These are phyloP conservation scores for Hypoxylon lenormandii DNA, from an alignment of 495 filamentous ascomycete genomes.

Conservation along the genomic window DNA sequence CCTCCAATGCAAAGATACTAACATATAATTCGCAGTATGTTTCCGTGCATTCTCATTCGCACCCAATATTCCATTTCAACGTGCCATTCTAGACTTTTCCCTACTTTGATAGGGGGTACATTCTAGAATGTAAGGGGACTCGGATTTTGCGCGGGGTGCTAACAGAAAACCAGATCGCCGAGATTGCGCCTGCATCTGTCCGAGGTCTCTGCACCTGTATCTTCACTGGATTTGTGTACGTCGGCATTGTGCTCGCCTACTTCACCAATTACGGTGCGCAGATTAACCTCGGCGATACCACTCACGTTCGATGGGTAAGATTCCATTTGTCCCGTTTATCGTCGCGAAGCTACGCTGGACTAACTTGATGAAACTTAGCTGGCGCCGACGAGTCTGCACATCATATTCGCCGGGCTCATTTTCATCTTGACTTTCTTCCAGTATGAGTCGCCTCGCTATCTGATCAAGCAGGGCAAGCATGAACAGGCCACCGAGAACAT, in stretches of 20 bases:
- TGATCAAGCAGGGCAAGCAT: slow-evolving; percentile 64
- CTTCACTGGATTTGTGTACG: slow-evolving; percentile 73
- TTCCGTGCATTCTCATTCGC: not conserved
- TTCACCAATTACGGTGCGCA: slow-evolving; percentile 70
- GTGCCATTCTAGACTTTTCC: not conserved
- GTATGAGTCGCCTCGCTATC: slow-evolving; percentile 70
- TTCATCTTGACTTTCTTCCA: slow-evolving; percentile 72
- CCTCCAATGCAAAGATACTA: not conserved
- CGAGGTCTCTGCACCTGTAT: slow-evolving; percentile 76
- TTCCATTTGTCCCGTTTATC: slow-evolving; percentile 12
- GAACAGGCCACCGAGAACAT: slow-evolving; percentile 62
- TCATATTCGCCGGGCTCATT: slow-evolving; percentile 78
- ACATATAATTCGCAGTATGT: slow-evolving; percentile 30
- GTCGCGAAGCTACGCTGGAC: not conserved
- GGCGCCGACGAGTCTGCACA: slow-evolving; percentile 75
- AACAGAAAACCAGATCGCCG: slow-evolving; percentile 62
- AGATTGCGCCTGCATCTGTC: slow-evolving; percentile 71
- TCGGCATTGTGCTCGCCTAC: slow-evolving; percentile 72
- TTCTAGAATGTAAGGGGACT: slow-evolving; percentile 10
- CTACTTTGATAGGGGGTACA: not conserved
- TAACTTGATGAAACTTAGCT: slow-evolving; percentile 47
- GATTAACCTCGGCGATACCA: slow-evolving; percentile 67
- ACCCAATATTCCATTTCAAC: not conserved
- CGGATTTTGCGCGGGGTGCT: slow-evolving; percentile 22
- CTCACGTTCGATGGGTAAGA: slow-evolving; percentile 70